A percentile compares a stretch with the other conserved stretches of the same genome.
phyloP scores from a whole-genome alignment of 805 yeast genomes.

The Schwanniomyces vanrijiae region DNA sequence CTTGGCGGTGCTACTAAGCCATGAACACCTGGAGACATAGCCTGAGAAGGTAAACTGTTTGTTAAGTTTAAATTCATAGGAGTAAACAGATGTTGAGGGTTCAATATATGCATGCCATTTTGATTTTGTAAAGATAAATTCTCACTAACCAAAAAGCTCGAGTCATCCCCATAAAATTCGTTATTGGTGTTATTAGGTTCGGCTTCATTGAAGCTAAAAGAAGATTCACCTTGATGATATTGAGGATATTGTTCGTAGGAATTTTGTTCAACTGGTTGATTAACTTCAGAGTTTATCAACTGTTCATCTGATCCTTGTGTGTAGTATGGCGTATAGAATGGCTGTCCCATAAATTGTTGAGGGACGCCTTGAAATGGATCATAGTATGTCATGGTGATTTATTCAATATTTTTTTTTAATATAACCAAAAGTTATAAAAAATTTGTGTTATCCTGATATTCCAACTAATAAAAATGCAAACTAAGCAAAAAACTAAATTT shows the following conservation, averaged over 20 bases:
- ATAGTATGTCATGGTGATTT: slow-evolving; percentile 37
- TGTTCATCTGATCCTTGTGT: slow-evolving; percentile 14
- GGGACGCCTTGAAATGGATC: slow-evolving; percentile 40
- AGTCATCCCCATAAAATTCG: slow-evolving; percentile 25
- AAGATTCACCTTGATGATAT: slow-evolving; percentile 13
- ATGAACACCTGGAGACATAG: slow-evolving; percentile 1
- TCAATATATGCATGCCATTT: slow-evolving; percentile 8
- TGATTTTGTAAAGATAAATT: slow-evolving; percentile 5
- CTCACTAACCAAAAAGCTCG: slow-evolving; percentile 14
- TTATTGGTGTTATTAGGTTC: slow-evolving; percentile 11
- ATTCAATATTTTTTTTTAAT: background rate
- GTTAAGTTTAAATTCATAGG: slow-evolving; percentile 4
- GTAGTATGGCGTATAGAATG: slow-evolving; percentile 35
- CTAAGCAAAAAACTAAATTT: background rate
- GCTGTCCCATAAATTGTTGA: slow-evolving; percentile 36
- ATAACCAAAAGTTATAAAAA: background rate
- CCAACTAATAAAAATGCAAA: background rate
- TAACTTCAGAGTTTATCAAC: slow-evolving; percentile 8
- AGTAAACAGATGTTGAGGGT: slow-evolving; percentile 7
- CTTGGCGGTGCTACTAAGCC: slow-evolving; percentile 5
- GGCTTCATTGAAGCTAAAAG: slow-evolving; percentile 11
- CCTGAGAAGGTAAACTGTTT: background rate
- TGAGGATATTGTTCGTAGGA: slow-evolving; percentile 20
- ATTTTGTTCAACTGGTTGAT: slow-evolving; percentile 13
- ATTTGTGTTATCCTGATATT: background rate